Evolutionary conservation across 345 rosid genomes (phyloP).

Genomic region (Syzygium aqueum): DNA sequence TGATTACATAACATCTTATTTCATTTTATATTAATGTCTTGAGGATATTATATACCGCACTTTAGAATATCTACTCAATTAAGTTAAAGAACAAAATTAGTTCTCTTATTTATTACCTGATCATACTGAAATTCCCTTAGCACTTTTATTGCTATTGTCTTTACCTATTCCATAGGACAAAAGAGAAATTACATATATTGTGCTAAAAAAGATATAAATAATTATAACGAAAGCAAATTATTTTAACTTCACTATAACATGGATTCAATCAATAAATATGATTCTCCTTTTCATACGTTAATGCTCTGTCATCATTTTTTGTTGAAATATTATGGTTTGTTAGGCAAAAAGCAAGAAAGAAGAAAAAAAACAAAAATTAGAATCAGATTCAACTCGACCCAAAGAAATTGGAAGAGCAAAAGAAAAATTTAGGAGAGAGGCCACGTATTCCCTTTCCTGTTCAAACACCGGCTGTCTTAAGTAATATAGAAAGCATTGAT

Average conservation of each 20-base stretch:
- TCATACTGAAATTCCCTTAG: background rate
- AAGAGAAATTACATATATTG: background rate
- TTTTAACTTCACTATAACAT: background rate
- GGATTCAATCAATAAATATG: background rate
- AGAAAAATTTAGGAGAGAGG: background rate
- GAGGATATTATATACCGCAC: background rate
- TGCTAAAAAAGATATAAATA: background rate
- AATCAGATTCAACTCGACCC: background rate
- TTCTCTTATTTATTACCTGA: background rate
- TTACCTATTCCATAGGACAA: background rate
- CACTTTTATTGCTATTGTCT: background rate
- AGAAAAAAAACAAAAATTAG: background rate
- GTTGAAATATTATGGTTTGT: background rate
- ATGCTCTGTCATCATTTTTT: background rate
- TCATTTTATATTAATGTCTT: background rate
- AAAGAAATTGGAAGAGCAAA: background rate
- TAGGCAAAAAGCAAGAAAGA: background rate
- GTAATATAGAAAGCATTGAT: background rate
- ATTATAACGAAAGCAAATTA: background rate
- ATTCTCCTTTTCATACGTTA: background rate
- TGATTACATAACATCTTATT: background rate
- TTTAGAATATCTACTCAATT: background rate
- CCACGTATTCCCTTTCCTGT: background rate
- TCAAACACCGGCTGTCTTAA: background rate
- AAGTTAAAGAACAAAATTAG: background rate